phyloP scores from a whole-genome alignment of 2,329 filamentous ascomycete genomes.

The Elsinoe arachidis region DNA sequence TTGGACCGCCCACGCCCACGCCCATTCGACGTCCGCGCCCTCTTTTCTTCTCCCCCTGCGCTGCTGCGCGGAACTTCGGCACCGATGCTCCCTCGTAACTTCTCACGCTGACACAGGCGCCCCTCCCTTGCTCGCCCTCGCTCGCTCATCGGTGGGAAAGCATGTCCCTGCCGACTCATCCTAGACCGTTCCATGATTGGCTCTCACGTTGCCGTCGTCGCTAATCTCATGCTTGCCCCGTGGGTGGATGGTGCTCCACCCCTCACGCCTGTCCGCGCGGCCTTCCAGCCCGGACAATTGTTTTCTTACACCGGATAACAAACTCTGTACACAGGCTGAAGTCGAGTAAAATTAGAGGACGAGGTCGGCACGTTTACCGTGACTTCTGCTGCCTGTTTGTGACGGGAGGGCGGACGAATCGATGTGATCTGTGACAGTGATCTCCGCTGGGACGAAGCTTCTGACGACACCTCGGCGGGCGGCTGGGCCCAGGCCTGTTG shows the following conservation, averaged over 20 bases:
- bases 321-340: neutral
- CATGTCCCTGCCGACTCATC: neutral
- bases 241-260: neutral
- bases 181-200: neutral
- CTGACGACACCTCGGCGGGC: neutral
- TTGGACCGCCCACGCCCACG: neutral
- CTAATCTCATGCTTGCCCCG: conserved; percentile 3
- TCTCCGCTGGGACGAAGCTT: conserved; percentile 7
- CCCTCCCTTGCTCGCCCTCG: neutral
- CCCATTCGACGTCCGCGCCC: neutral
- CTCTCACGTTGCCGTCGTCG: neutral
- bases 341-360: neutral
- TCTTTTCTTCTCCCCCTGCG: neutral
- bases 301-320: neutral
- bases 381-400: neutral
- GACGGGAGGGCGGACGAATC: neutral
- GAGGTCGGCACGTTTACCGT: neutral
- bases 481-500: neutral
- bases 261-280: conserved; percentile 5
- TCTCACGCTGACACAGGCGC: conserved; percentile 3
- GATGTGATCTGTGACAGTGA: conserved; percentile 2
- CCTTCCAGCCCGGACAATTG: conserved; percentile 9
- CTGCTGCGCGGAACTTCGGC: conserved; percentile 8
- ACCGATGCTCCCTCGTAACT: neutral
- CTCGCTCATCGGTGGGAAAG: neutral